Percentiles rank a stretch among this genome's conserved stretches.
Evolutionary conservation across 139 green algal genomes (phyloP).

Genomic region (Spirogloea muscicola): DNA sequence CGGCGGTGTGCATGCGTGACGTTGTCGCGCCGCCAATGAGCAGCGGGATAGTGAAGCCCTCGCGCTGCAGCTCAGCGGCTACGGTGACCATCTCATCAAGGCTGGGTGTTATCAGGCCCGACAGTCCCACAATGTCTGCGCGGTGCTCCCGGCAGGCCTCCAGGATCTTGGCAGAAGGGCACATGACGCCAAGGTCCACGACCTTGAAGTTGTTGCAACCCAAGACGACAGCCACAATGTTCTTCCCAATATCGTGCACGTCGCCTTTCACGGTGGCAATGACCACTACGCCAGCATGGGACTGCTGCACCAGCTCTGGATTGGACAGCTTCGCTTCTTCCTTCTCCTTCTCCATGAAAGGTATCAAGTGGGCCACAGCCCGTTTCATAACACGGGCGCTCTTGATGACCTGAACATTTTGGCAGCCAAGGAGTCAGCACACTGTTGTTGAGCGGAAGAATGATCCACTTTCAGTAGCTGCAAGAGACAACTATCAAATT

Average conservation of each 20-base stretch:
- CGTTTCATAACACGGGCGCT: conserved; percentile 97
- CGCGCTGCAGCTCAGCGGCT: conserved; percentile 88
- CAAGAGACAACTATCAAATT: neutral
- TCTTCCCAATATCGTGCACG: conserved; percentile 99
- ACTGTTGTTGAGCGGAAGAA: neutral
- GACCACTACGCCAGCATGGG: conserved; percentile 75
- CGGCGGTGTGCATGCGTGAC: conserved; percentile 94
- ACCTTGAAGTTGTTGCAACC: conserved; percentile 99
- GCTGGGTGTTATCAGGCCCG: conserved; percentile 91
- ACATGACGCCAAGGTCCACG: conserved; percentile 97
- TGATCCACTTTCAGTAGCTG: neutral
- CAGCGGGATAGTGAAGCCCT: conserved; percentile 77
- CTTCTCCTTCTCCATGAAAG: conserved; percentile 98
- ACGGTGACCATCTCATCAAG: conserved; percentile 97
- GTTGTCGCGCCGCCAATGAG: conserved; percentile 96
- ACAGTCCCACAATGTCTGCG: conserved; percentile 91
- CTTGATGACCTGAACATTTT: conserved; percentile 93
- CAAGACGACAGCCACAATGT: conserved; percentile 96
- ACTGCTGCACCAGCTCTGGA: conserved; percentile 28
- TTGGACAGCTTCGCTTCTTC: conserved; percentile 33
- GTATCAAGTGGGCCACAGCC: conserved; percentile 89
- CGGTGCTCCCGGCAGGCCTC: conserved; percentile 79
- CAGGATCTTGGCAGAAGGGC: conserved; percentile 88
- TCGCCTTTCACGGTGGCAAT: conserved; percentile 97
- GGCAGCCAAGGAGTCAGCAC: neutral